phyloP scores from a whole-genome alignment of 768 basidiomycete genomes.

The Tephrocybe sp. region DNA sequence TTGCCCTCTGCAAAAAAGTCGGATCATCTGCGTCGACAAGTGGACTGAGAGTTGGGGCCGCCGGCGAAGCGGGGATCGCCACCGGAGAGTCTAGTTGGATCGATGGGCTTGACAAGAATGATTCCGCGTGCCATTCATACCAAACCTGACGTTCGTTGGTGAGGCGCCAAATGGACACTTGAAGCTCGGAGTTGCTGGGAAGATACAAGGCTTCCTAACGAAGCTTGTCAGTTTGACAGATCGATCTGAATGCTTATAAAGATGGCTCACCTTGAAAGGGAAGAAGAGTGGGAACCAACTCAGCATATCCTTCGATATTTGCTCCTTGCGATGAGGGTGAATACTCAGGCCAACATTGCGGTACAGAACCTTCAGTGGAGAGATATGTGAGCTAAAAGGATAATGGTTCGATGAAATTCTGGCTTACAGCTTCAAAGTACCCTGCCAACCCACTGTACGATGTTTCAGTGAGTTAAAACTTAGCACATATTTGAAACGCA shows the following conservation, averaged over 20 bases:
- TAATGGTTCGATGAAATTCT: not conserved
- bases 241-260: not conserved
- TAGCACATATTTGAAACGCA: too few relatives aligned
- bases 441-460: slow-evolving; percentile 84
- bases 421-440: slow-evolving; percentile 84
- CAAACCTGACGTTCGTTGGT: slow-evolving; percentile 89
- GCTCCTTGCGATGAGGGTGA: slow-evolving; percentile 85
- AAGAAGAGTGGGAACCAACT: slow-evolving; percentile 99
- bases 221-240: not conserved
- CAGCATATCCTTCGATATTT: slow-evolving; percentile 93
- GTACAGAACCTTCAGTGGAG: slow-evolving; percentile 60
- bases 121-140: slow-evolving; percentile 99
- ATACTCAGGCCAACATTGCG: slow-evolving; percentile 90
- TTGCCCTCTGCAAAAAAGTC: slow-evolving; percentile 19
- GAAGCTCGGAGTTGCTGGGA: slow-evolving; percentile 88
- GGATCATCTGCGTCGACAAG: slow-evolving; percentile 66
- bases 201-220: slow-evolving; percentile 88
- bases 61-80: slow-evolving; percentile 16
- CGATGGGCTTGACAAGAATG: slow-evolving; percentile 70
- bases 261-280: slow-evolving; percentile 68
- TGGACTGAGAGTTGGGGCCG: slow-evolving; percentile 53
- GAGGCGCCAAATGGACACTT: slow-evolving; percentile 92
- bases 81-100: slow-evolving; percentile 16
- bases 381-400: not conserved
- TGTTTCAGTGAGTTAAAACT: too few relatives aligned